These are phyloP conservation scores for Taphrina deformans DNA, from an alignment of 1,139 yeast genomes.

Conservation along the genomic window DNA sequence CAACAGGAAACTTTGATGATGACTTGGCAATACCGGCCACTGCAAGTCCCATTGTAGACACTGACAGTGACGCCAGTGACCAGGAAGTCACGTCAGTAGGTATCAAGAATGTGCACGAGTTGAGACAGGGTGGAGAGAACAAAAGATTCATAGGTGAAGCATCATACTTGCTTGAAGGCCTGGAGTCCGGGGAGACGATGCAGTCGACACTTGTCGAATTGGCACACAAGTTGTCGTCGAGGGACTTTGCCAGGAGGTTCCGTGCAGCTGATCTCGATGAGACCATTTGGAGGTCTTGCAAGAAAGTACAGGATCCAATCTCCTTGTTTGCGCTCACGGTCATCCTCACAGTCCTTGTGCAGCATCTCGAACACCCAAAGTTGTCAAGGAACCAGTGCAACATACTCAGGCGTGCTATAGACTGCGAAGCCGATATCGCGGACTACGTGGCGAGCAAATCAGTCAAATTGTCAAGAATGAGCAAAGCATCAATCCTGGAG, in stretches of 20 bases:
- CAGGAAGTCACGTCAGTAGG: neutral
- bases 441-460: neutral
- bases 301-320: conserved; percentile 2
- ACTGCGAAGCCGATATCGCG: neutral
- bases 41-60: neutral
- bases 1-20: neutral
- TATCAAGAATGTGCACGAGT: conserved; percentile 43
- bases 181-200: conserved; percentile 36
- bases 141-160: conserved; percentile 46
- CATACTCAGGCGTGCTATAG: conserved; percentile 2
- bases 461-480: neutral
- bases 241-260: conserved; percentile 16
- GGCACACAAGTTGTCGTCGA: conserved; percentile 4
- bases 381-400: neutral
- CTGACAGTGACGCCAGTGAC: conserved; percentile 8
- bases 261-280: conserved; percentile 16
- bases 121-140: conserved; percentile 49
- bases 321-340: conserved; percentile 6
- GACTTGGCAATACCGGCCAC: neutral
- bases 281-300: neutral
- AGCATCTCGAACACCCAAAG: neutral
- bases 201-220: conserved; percentile 20
- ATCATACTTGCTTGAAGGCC: conserved; percentile 48
- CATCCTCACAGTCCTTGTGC: conserved; percentile 1
- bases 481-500: neutral